Conservation (phyloP, 2,329 filamentous ascomycete genomes). For the Penicillium sp. region DNA sequence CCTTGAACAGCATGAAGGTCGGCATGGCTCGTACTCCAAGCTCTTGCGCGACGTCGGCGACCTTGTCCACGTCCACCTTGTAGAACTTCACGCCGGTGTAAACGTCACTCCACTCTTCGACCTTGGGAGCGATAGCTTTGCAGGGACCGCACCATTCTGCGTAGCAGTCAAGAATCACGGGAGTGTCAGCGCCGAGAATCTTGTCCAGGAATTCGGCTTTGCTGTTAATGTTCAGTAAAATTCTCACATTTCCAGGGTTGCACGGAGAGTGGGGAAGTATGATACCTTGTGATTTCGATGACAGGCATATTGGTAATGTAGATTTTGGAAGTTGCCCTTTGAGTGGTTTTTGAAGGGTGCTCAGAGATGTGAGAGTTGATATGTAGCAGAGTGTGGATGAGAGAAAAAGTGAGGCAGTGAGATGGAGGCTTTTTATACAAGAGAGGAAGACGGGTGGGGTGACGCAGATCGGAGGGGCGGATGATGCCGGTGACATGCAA, state of each 20-base stretch:
- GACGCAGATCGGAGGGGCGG: background rate
- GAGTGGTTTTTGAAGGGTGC: background rate
- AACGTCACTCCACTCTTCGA: background rate
- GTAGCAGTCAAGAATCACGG: conserved; percentile 3
- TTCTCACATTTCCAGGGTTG: background rate
- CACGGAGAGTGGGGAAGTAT: background rate
- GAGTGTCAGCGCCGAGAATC: background rate
- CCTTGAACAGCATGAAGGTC: conserved; percentile 10
- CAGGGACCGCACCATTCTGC: conserved; percentile 6
- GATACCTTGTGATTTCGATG: conserved; percentile 4
- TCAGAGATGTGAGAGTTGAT: background rate
- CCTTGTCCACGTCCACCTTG: conserved; percentile 3
- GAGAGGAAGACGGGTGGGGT: background rate
- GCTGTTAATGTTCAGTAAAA: background rate
- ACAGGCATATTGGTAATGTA: conserved; percentile 3
- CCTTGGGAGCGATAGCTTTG: conserved; percentile 1
- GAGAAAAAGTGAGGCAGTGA: background rate
- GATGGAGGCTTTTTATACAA: background rate
- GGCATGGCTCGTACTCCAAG: conserved; percentile 4
- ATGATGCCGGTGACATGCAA: background rate
- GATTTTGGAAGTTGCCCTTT: background rate
- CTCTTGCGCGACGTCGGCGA: background rate
- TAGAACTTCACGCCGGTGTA: conserved; percentile 8
- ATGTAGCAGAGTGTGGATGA: background rate
- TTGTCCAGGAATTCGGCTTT: conserved; percentile 2